phyloP scores from a whole-genome alignment of 805 yeast genomes.

The Hanseniaspora nectarophila region DNA sequence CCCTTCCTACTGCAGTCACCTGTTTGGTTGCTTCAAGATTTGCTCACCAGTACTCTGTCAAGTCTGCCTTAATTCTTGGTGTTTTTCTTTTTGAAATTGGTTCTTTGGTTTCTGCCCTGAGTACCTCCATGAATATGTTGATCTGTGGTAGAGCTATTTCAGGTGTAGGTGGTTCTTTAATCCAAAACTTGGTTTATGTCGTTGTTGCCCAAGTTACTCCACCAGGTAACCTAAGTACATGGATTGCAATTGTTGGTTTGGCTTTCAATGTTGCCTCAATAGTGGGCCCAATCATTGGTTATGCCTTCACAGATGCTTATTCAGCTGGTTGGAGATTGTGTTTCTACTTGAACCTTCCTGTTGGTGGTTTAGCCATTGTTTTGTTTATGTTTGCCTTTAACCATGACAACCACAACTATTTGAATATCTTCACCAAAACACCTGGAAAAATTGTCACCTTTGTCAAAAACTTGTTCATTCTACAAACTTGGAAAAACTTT shows the following conservation, averaged over 20 bases:
- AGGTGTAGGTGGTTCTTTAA: constrained; percentile 67
- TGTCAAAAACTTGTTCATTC: not conserved
- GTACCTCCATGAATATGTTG: constrained; percentile 45
- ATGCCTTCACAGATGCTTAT: constrained; percentile 40
- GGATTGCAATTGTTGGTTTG: constrained; percentile 22
- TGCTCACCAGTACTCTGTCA: constrained; percentile 47
- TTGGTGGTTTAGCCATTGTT: constrained; percentile 38
- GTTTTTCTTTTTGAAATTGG: constrained; percentile 51
- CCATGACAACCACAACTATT: constrained; percentile 2
- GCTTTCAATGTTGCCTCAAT: constrained; percentile 41
- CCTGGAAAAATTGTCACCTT: not conserved
- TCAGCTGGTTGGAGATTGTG: constrained; percentile 63
- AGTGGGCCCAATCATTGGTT: constrained; percentile 56
- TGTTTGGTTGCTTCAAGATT: constrained; percentile 51
- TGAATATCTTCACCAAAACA: not conserved
- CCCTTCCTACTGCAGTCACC: constrained; percentile 42
- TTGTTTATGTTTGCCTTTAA: constrained; percentile 17
- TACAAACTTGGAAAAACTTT: constrained; percentile 4
- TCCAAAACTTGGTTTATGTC: constrained; percentile 45
- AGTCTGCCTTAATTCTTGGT: constrained; percentile 33
- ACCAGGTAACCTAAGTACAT: constrained; percentile 21
- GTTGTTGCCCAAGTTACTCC: constrained; percentile 34
- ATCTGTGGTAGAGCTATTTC: constrained; percentile 61
- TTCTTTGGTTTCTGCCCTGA: constrained; percentile 45
- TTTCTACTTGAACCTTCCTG: constrained; percentile 56